phyloP scores from a whole-genome alignment of 202 grass and related monocot species.

The Bolboschoenoplectus hybrid region DNA sequence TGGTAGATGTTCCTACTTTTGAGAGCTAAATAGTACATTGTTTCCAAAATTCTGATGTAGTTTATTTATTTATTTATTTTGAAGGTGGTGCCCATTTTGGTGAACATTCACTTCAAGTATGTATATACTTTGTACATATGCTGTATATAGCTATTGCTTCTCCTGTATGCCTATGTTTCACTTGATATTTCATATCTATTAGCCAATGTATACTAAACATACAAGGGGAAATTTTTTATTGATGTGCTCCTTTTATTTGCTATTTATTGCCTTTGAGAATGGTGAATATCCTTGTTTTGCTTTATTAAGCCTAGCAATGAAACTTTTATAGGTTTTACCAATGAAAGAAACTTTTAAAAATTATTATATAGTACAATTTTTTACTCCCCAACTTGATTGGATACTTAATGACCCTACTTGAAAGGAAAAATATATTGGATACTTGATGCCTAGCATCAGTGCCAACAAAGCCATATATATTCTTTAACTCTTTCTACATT shows the following conservation, averaged over 20 bases:
- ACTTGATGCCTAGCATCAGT: no score
- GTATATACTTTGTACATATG: conserved; percentile 75
- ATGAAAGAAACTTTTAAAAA: not conserved
- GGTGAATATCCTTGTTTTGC: not conserved
- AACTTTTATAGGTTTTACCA: not conserved
- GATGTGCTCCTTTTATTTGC: not conserved
- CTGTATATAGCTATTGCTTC: conserved; percentile 40
- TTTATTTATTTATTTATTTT: conserved; percentile 43
- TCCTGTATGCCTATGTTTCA: conserved; percentile 4
- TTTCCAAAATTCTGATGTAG: conserved; percentile 28
- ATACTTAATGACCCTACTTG: not conserved
- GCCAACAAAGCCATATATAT: no score
- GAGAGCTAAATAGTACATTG: conserved; percentile 19
- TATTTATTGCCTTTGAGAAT: not conserved
- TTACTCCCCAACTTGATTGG: not conserved
- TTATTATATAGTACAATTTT: not conserved
- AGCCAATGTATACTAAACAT: conserved; percentile 3
- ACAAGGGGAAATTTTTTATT: not conserved
- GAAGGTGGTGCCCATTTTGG: conserved; percentile 98
- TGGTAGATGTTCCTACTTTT: not conserved
- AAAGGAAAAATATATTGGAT: not conserved
- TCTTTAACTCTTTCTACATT: no score
- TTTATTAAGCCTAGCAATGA: not conserved
- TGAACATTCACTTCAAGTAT: conserved; percentile 58
- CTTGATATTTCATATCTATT: conserved; percentile 13